These are phyloP conservation scores for Acanthamoeba triangularis DNA, from an alignment of 208 protist genomes.

Conservation along the genomic window DNA sequence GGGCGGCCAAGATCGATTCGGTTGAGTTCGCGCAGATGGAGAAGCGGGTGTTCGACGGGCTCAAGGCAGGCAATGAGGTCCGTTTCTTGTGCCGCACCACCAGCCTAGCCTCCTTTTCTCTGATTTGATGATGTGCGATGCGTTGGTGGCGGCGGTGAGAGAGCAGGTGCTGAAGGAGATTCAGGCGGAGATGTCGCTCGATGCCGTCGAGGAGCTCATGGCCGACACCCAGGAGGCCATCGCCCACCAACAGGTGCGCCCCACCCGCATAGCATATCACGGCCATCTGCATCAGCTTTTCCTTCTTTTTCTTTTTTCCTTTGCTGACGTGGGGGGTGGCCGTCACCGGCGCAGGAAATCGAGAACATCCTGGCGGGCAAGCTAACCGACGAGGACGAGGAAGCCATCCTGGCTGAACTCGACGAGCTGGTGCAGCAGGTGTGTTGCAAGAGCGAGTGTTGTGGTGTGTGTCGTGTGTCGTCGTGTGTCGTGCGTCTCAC, in stretches of 20 bases:
- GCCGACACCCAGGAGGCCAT: constrained; percentile 83
- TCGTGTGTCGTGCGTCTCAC: background rate
- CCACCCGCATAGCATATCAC: background rate
- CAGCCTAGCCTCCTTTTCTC: no score
- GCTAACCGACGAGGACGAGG: constrained; percentile 82
- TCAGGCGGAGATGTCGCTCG: constrained; percentile 83
- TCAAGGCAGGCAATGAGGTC: constrained; percentile 82
- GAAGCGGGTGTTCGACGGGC: constrained; percentile 79
- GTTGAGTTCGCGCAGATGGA: constrained; percentile 86
- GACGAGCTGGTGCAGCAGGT: constrained; percentile 74
- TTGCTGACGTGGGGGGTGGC: no score
- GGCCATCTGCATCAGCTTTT: no score
- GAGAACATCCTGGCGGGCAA: constrained; percentile 77
- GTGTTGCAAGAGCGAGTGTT: background rate
- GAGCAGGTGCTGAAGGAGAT: constrained; percentile 78
- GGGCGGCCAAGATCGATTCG: constrained; percentile 68
- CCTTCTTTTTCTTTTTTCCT: background rate
- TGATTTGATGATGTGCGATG: no score
- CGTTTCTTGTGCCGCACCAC: no score
- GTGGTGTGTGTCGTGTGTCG: background rate
- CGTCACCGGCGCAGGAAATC: constrained; percentile 78
- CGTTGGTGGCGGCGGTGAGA: background rate
- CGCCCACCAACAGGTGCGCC: constrained; percentile 79
- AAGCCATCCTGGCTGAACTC: constrained; percentile 80
- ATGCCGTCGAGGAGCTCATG: constrained; percentile 86